Conservation (phyloP, 1,284 basidiomycete species). For the Ceratobasidium sp. region DNA sequence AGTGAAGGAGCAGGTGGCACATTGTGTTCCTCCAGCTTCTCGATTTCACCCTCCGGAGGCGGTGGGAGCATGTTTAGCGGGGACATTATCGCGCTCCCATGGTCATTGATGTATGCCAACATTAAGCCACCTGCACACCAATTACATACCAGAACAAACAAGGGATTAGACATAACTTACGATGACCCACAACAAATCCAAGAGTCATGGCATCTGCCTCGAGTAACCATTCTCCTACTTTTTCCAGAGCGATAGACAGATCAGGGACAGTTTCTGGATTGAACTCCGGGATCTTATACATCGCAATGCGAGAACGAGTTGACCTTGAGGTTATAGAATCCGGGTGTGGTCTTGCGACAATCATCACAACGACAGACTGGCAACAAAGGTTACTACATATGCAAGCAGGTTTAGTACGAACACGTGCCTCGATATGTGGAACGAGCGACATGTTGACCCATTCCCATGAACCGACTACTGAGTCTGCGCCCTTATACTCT, state of each 20-base stretch:
- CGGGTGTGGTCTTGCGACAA: slow-evolving; percentile 26
- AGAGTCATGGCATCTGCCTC: slow-evolving; percentile 57
- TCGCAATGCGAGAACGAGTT: slow-evolving; percentile 52
- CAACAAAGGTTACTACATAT: background rate
- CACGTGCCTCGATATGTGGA: slow-evolving; percentile 39
- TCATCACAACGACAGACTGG: slow-evolving; percentile 40
- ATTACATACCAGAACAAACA: background rate
- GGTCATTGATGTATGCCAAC: slow-evolving; percentile 28
- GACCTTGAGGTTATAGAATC: slow-evolving; percentile 15
- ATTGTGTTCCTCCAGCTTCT: background rate
- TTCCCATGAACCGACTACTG: slow-evolving; percentile 29
- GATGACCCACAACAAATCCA: slow-evolving; percentile 53
- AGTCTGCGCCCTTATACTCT: slow-evolving; percentile 40
- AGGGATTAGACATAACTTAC: slow-evolving; percentile 1
- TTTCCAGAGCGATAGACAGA: slow-evolving; percentile 53
- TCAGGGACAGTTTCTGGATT: slow-evolving; percentile 46
- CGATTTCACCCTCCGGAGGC: slow-evolving; percentile 25
- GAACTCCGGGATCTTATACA: slow-evolving; percentile 54
- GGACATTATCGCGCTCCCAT: slow-evolving; percentile 50
- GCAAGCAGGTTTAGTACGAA: background rate
- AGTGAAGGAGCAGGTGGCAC: background rate
- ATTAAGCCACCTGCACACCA: slow-evolving; percentile 50
- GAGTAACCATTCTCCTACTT: slow-evolving; percentile 62
- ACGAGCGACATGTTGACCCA: slow-evolving; percentile 42
- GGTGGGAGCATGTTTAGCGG: slow-evolving; percentile 33